Conservation (phyloP, 2,329 filamentous ascomycete species). For the Incumbomyces delicatus region DNA sequence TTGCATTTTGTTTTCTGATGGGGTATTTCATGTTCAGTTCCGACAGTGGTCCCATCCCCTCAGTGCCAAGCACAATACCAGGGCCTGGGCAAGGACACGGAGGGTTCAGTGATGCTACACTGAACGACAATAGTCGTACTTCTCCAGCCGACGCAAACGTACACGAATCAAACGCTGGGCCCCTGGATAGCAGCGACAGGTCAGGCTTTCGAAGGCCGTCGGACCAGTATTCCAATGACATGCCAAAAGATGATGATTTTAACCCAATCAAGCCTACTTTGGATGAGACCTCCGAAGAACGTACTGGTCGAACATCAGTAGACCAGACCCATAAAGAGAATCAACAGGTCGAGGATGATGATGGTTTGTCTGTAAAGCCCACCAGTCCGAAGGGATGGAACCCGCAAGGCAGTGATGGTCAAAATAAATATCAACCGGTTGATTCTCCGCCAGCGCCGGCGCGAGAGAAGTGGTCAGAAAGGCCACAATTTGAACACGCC, state of each 20-base stretch:
- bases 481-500: constrained; percentile 19
- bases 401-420: background rate
- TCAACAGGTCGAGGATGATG: constrained; percentile 1
- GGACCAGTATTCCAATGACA: constrained; percentile 1
- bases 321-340: background rate
- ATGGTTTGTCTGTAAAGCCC: background rate
- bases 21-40: constrained; percentile 2
- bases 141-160: constrained; percentile 1
- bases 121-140: background rate
- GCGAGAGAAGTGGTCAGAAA: constrained; percentile 14
- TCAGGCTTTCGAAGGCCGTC: background rate
- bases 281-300: background rate
- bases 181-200: background rate
- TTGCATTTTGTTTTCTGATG: constrained; percentile 5
- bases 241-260: background rate
- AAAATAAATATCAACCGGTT: background rate
- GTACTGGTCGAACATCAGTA: background rate
- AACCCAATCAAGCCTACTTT: constrained; percentile 2
- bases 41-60: background rate
- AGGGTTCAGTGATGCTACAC: constrained; percentile 1
- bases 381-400: constrained; percentile 1
- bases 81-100: background rate
- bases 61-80: background rate
- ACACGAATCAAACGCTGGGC: constrained; percentile 1
- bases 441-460: background rate